phyloP scores from a whole-genome alignment of 306 rosid genomes.

The Fragaria iinumae region DNA sequence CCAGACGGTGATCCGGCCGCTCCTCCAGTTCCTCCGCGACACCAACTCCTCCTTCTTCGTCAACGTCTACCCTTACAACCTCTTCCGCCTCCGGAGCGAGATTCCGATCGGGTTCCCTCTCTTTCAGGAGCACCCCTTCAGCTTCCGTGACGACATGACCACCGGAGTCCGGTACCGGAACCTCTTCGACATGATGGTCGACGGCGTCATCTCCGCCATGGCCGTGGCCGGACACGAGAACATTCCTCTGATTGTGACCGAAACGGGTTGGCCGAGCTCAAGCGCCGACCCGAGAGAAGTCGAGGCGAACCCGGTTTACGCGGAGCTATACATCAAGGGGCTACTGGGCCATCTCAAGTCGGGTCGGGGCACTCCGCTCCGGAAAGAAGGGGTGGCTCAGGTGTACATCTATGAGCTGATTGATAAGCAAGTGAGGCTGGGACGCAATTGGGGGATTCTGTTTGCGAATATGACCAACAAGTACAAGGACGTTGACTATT shows the following conservation, averaged over 20 bases:
- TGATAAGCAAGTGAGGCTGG: constrained; percentile 39
- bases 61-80: constrained; percentile 76
- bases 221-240: constrained; percentile 55
- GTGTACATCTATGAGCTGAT: constrained; percentile 70
- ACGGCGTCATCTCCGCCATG: constrained; percentile 64
- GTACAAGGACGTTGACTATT: constrained; percentile 46
- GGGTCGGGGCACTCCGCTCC: constrained; percentile 63
- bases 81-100: constrained; percentile 53
- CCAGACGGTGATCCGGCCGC: constrained; percentile 37
- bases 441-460: constrained; percentile 71
- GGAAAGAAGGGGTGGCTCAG: constrained; percentile 58
- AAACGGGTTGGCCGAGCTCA: constrained; percentile 86
- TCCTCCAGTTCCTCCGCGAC: constrained; percentile 67
- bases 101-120: constrained; percentile 73
- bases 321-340: constrained; percentile 68
- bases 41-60: constrained; percentile 85
- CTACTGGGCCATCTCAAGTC: constrained; percentile 58
- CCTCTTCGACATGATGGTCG: constrained; percentile 81
- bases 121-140: constrained; percentile 64
- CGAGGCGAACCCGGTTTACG: constrained; percentile 63
- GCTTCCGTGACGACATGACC: constrained; percentile 68
- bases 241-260: constrained; percentile 64
- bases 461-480: constrained; percentile 60
- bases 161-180: constrained; percentile 81
- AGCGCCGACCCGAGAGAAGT: constrained; percentile 41